Conservation (phyloP, 805 yeast species). For the Ogataea pilisensis region DNA sequence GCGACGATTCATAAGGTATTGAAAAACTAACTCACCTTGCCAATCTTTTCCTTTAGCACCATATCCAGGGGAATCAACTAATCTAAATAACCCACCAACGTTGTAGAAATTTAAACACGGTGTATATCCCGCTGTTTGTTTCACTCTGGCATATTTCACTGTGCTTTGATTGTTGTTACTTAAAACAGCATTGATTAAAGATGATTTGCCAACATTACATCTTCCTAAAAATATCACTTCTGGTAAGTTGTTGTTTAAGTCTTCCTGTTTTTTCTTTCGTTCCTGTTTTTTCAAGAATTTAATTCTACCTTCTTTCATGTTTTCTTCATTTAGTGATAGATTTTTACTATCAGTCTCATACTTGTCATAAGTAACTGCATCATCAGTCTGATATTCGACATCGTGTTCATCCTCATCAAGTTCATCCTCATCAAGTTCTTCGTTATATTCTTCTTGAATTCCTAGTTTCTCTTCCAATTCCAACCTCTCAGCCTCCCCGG, state of each 20-base stretch:
- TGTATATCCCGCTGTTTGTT: constrained; percentile 38
- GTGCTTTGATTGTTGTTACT: constrained; percentile 33
- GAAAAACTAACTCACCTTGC: constrained; percentile 69
- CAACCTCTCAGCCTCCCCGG: constrained; percentile 40
- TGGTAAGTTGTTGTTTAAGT: constrained; percentile 43
- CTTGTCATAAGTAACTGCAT: background rate
- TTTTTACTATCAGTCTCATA: constrained; percentile 1
- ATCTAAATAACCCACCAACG: constrained; percentile 55
- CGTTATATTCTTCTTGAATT: background rate
- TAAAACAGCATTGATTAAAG: constrained; percentile 61
- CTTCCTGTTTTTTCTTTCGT: constrained; percentile 14
- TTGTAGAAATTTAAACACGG: constrained; percentile 69
- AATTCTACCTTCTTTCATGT: constrained; percentile 26
- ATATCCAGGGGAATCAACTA: constrained; percentile 90
- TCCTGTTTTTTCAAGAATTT: constrained; percentile 23
- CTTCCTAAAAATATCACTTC: constrained; percentile 76
- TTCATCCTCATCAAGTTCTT: constrained; percentile 4
- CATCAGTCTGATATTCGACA: constrained; percentile 3
- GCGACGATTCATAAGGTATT: constrained; percentile 53
- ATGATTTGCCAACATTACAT: constrained; percentile 85
- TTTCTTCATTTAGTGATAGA: background rate
- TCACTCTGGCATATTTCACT: constrained; percentile 40
- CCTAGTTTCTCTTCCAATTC: constrained; percentile 4
- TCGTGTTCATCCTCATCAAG: constrained; percentile 7
- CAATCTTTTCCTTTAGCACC: constrained; percentile 61